These are phyloP conservation scores for Paraphoma sp. DNA, from an alignment of 2,329 filamentous ascomycete species.

Conservation along the genomic window DNA sequence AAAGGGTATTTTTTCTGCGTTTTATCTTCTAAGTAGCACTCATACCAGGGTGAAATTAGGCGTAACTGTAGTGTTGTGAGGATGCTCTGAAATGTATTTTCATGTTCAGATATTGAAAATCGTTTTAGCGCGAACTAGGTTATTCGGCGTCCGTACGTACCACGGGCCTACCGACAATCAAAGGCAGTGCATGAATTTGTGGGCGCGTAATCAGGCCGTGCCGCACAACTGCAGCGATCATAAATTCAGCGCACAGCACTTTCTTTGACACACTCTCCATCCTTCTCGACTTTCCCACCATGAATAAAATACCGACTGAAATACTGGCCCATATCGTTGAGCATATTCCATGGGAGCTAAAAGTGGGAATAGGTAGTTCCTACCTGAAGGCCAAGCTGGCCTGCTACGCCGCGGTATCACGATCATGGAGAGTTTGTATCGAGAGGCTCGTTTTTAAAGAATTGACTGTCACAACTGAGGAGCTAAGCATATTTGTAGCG, in stretches of 20 bases:
- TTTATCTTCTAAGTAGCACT: no score
- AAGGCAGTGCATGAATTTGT: background rate
- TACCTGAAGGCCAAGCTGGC: no score
- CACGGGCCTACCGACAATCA: no score
- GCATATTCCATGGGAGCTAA: background rate
- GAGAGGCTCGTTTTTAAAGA: constrained; percentile 9
- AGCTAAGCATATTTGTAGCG: constrained; percentile 6
- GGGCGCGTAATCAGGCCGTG: background rate
- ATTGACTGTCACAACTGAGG: constrained; percentile 3
- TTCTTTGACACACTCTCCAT: background rate
- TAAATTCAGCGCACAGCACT: background rate
- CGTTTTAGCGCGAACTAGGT: no score
- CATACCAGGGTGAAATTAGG: no score
- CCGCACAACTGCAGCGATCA: background rate
- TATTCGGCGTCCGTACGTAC: no score
- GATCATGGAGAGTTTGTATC: constrained; percentile 8
- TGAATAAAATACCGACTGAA: background rate
- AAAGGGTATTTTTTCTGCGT: no score
- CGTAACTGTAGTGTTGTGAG: no score
- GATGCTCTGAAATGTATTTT: no score
- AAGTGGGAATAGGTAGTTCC: no score
- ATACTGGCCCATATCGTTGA: background rate
- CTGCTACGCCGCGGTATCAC: constrained; percentile 4
- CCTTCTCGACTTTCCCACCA: background rate
- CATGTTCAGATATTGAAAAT: no score